phyloP scores from a whole-genome alignment of 768 basidiomycete species.

The Exsudoporus frostii region DNA sequence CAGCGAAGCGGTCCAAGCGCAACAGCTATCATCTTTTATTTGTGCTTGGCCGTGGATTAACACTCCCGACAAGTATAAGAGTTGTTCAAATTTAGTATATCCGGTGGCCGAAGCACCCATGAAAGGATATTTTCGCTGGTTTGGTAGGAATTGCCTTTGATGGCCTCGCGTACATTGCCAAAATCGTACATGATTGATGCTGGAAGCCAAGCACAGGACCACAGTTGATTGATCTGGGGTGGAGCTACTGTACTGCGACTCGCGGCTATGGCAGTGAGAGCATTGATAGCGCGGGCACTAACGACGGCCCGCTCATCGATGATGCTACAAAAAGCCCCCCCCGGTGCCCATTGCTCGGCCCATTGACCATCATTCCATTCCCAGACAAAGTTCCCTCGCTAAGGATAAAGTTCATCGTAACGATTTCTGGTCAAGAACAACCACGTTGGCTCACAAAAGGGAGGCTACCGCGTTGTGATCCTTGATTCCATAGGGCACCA shows the following conservation, averaged over 20 bases:
- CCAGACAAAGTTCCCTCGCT: neutral
- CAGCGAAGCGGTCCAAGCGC: neutral
- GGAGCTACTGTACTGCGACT: too few relatives aligned
- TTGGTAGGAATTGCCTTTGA: neutral
- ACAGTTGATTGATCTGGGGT: neutral
- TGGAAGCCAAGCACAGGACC: neutral
- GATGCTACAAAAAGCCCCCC: constrained; percentile 4
- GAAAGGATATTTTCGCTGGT: neutral
- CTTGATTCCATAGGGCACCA: neutral
- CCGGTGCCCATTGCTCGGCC: neutral
- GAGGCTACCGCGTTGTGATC: neutral
- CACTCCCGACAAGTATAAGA: too few relatives aligned
- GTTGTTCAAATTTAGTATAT: too few relatives aligned
- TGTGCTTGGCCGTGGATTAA: neutral
- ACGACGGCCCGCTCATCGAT: too few relatives aligned
- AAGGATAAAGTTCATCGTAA: neutral
- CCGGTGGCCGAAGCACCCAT: too few relatives aligned
- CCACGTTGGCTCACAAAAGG: neutral
- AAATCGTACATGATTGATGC: too few relatives aligned
- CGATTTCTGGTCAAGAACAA: neutral
- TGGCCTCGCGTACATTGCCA: neutral
- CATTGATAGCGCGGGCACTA: too few relatives aligned
- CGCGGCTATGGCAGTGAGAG: too few relatives aligned
- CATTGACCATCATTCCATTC: neutral
- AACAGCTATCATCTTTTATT: neutral